Evolutionary conservation across 345 rosid species (phyloP).

Genomic region (Raphanus raphanistrum): DNA sequence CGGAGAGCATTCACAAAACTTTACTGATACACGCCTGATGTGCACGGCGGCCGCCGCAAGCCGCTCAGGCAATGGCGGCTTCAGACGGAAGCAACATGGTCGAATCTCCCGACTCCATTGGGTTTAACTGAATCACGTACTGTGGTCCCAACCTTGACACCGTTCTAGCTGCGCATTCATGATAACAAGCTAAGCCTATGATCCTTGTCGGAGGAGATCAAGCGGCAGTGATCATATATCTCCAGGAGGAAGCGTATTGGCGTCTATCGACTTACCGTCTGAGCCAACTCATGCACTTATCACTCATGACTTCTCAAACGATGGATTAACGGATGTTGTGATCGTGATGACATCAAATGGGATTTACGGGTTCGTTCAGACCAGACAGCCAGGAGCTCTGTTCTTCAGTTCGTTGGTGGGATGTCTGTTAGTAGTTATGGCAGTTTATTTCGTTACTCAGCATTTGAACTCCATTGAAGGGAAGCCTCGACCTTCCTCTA

Average conservation of each 20-base stretch:
- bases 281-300: constrained; percentile 81
- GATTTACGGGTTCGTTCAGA: constrained; percentile 88
- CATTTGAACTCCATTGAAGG: constrained; percentile 77
- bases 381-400: constrained; percentile 94
- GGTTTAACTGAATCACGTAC: constrained; percentile 67
- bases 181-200: constrained; percentile 66
- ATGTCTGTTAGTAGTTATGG: constrained; percentile 89
- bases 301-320: constrained; percentile 83
- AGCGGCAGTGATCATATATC: constrained; percentile 69
- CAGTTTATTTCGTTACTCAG: constrained; percentile 78
- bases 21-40: constrained; percentile 80
- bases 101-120: constrained; percentile 86
- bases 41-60: constrained; percentile 71
- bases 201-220: constrained; percentile 96
- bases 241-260: constrained; percentile 76
- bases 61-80: constrained; percentile 79
- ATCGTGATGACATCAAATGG: constrained; percentile 89
- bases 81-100: constrained; percentile 89
- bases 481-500: constrained; percentile 74
- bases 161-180: constrained; percentile 64
- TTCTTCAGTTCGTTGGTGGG: constrained; percentile 98
- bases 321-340: constrained; percentile 83
- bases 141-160: constrained; percentile 70
- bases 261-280: constrained; percentile 80
- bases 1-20: constrained; percentile 71